A percentile compares a stretch with the other conserved stretches of the same genome.
Conservation (phyloP, 106 monocot species). For the Acorus gramineus region DNA sequence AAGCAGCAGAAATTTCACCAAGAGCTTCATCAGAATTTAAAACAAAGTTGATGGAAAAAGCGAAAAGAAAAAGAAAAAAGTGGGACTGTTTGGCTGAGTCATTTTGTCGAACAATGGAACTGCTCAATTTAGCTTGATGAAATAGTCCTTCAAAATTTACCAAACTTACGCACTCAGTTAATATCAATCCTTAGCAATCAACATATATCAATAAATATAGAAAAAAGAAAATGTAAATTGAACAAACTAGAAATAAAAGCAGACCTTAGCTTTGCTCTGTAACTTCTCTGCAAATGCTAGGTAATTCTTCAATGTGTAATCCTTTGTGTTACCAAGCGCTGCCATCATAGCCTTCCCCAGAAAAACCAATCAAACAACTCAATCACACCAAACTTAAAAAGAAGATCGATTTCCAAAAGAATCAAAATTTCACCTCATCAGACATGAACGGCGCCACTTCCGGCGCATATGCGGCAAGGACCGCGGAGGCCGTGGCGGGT, state of each 20-base stretch:
- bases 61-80: neutral
- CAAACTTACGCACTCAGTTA: too few relatives aligned
- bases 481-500: conserved; percentile 79
- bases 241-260: neutral
- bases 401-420: neutral
- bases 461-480: conserved; percentile 83
- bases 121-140: neutral
- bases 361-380: neutral
- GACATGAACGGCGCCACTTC: conserved; percentile 91
- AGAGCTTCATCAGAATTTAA: too few relatives aligned
- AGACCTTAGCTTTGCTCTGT: conserved; percentile 66
- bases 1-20: too few relatives aligned
- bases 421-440: conserved; percentile 56
- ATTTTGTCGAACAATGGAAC: conserved; percentile 6
- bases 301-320: conserved; percentile 87
- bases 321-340: conserved; percentile 58
- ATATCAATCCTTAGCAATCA: too few relatives aligned
- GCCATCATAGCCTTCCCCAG: conserved; percentile 46
- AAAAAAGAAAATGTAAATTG: too few relatives aligned
- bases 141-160: too few relatives aligned
- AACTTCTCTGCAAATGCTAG: conserved; percentile 61
- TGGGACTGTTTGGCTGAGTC: neutral
- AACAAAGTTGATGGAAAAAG: neutral
- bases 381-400: neutral
- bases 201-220: too few relatives aligned